Conservation (phyloP, 1,139 yeast species). For the Pichia sp. region DNA sequence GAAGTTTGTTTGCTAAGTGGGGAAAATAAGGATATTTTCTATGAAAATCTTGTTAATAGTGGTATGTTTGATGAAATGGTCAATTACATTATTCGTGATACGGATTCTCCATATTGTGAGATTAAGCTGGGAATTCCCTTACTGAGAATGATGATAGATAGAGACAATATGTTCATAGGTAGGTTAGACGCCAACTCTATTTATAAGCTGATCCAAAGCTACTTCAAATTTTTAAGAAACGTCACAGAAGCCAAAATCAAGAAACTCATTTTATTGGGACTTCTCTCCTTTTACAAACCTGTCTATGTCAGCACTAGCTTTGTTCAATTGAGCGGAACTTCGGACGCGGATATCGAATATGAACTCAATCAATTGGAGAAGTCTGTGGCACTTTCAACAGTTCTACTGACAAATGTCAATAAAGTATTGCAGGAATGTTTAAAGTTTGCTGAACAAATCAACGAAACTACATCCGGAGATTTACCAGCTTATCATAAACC, state of each 20-base stretch:
- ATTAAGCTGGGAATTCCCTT: conserved; percentile 44
- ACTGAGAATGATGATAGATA: conserved; percentile 28
- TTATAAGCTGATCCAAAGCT: conserved; percentile 12
- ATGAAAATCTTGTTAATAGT: conserved; percentile 35
- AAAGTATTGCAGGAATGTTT: conserved; percentile 34
- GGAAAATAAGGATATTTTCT: conserved; percentile 16
- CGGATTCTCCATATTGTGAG: conserved; percentile 41
- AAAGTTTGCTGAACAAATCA: conserved; percentile 19
- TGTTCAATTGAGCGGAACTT: not conserved
- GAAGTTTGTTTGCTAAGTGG: conserved; percentile 26
- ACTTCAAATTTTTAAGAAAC: conserved; percentile 14
- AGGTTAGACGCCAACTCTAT: conserved; percentile 3
- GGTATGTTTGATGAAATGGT: conserved; percentile 41
- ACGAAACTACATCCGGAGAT: conserved; percentile 32
- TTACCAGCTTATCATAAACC: conserved; percentile 57
- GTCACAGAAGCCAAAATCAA: conserved; percentile 23
- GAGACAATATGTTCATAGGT: conserved; percentile 8
- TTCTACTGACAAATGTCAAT: conserved; percentile 27
- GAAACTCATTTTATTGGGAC: conserved; percentile 21
- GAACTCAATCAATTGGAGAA: conserved; percentile 21
- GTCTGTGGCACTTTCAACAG: conserved; percentile 54
- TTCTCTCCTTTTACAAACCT: conserved; percentile 19
- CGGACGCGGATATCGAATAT: conserved; percentile 16
- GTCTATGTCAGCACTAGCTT: conserved; percentile 1
- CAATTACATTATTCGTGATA: conserved; percentile 39